These are phyloP conservation scores for Starmerella khaoyaiensis DNA, from an alignment of 805 yeast genomes.

Conservation along the genomic window DNA sequence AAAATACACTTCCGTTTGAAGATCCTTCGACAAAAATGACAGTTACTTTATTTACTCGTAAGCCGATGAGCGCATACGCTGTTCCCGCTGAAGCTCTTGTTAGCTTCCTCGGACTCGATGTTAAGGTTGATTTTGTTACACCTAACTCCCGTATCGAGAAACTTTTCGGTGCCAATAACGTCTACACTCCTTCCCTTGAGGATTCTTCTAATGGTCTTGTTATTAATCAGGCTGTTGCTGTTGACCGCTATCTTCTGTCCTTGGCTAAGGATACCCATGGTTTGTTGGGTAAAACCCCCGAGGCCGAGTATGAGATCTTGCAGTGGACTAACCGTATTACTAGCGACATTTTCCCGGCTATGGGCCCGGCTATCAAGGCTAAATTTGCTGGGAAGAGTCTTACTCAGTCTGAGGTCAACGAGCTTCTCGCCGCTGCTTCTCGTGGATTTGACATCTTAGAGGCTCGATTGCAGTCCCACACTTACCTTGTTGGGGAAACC, in stretches of 20 bases:
- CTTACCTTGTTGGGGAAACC: constrained; percentile 62
- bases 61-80: constrained; percentile 16
- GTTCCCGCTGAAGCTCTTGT: constrained; percentile 17
- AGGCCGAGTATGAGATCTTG: constrained; percentile 32
- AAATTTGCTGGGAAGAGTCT: constrained; percentile 53
- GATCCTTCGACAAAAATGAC: constrained; percentile 13
- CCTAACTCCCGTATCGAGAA: constrained; percentile 12
- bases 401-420: constrained; percentile 57
- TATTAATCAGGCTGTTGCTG: constrained; percentile 20
- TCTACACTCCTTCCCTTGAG: constrained; percentile 18
- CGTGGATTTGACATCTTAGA: constrained; percentile 23
- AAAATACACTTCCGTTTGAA: background rate
- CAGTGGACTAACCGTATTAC: constrained; percentile 70
- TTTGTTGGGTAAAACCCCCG: constrained; percentile 13
- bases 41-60: constrained; percentile 18
- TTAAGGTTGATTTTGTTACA: constrained; percentile 11
- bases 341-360: constrained; percentile 44
- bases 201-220: constrained; percentile 12
- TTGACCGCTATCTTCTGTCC: constrained; percentile 19
- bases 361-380: constrained; percentile 43
- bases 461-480: constrained; percentile 42
- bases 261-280: constrained; percentile 20
- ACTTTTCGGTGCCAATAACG: constrained; percentile 15
- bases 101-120: constrained; percentile 17
- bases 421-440: constrained; percentile 30